phyloP scores from a whole-genome alignment of 495 filamentous ascomycete species.

The Sordaria brevicollis region DNA sequence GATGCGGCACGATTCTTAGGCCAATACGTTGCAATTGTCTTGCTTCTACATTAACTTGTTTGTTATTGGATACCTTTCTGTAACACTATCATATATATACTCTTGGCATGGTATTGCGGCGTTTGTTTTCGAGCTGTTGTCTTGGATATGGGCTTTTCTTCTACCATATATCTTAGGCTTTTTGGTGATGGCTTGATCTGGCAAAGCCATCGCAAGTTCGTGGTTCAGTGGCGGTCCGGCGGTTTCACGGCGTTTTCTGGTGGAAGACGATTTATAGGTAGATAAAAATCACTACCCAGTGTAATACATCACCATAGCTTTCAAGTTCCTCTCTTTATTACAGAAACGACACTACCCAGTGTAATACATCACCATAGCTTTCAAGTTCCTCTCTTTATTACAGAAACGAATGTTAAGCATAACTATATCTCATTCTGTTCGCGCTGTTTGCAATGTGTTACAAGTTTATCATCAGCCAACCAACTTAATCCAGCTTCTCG shows the following conservation, averaged over 20 bases:
- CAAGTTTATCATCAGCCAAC: too few species aligned
- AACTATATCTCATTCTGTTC: too few species aligned
- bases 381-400: background rate
- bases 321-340: background rate
- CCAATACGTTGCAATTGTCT: background rate
- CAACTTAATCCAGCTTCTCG: background rate
- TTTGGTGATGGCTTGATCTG: background rate
- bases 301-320: background rate
- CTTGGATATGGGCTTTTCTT: background rate
- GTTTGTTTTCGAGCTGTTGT: background rate
- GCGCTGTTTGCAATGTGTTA: too few species aligned
- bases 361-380: background rate
- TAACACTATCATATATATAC: background rate
- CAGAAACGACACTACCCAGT: background rate
- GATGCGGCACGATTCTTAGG: background rate
- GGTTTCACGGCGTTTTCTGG: background rate
- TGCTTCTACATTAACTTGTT: background rate
- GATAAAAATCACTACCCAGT: background rate
- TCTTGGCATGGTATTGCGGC: background rate
- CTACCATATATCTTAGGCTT: background rate
- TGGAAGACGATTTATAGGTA: background rate
- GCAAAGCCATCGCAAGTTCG: background rate
- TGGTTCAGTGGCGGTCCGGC: background rate
- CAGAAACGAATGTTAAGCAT: too few species aligned
- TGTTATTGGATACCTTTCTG: background rate